These are phyloP conservation scores for Trichoderma atrobrunneum DNA, from an alignment of 2,329 filamentous ascomycete species.

Conservation along the genomic window DNA sequence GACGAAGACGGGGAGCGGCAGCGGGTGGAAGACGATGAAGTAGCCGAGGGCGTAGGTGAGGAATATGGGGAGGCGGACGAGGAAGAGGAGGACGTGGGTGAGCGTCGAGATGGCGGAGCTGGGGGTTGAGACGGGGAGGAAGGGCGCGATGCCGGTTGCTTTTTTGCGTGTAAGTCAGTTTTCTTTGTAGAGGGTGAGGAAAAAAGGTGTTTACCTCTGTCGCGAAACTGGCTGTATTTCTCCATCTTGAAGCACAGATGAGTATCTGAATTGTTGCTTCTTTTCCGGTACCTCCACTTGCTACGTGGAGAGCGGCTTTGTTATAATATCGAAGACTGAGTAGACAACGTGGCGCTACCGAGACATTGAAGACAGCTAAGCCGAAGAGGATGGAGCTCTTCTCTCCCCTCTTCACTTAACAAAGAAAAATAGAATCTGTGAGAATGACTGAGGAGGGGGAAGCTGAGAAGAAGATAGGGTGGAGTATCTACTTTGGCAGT, in stretches of 20 bases:
- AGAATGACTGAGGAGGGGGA: not conserved
- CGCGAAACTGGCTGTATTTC: conserved; percentile 90
- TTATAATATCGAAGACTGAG: not conserved
- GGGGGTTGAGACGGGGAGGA: conserved; percentile 75
- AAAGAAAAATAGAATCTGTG: not conserved
- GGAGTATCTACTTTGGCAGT: not conserved
- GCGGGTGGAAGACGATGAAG: conserved; percentile 78
- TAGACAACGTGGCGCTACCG: conserved; percentile 12
- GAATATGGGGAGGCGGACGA: conserved; percentile 76
- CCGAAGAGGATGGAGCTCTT: conserved; percentile 6
- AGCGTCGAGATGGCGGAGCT: conserved; percentile 61
- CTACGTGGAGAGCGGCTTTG: not conserved
- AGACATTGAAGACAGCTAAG: conserved; percentile 16
- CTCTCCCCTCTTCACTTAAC: conserved; percentile 9
- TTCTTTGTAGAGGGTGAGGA: not conserved
- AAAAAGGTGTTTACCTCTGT: conserved; percentile 65
- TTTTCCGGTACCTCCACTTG: not conserved
- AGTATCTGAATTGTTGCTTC: not conserved
- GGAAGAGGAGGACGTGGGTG: conserved; percentile 70
- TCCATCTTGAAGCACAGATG: conserved; percentile 61
- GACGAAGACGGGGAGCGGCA: conserved; percentile 60
- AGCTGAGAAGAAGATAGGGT: not conserved
- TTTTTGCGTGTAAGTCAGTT: not conserved
- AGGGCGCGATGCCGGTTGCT: conserved; percentile 96
- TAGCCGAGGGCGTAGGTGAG: conserved; percentile 65